Percentiles rank a stretch among this genome's conserved stretches.
phyloP scores from a whole-genome alignment of 805 yeast genomes.

The Cyberlindnera xylosilytica region DNA sequence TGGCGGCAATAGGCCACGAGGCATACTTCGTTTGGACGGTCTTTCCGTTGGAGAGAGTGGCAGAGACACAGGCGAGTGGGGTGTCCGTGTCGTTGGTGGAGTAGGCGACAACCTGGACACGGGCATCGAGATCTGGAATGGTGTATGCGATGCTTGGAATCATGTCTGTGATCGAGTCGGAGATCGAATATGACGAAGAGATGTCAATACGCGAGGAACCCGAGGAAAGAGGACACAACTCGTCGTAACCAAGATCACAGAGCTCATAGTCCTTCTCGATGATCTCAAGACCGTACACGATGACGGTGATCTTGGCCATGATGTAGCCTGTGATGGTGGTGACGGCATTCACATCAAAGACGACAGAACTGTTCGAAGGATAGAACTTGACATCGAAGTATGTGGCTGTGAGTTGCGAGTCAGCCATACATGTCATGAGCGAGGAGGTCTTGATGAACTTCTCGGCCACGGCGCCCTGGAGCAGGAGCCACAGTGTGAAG shows the following conservation, averaged over 20 bases:
- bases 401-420: constrained; percentile 83
- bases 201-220: constrained; percentile 89
- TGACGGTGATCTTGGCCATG: constrained; percentile 58
- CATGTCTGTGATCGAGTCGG: constrained; percentile 38
- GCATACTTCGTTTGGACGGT: constrained; percentile 92
- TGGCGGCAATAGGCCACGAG: constrained; percentile 93
- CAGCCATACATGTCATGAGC: constrained; percentile 85
- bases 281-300: constrained; percentile 77
- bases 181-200: constrained; percentile 43
- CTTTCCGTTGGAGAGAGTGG: constrained; percentile 79
- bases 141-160: constrained; percentile 86
- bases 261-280: constrained; percentile 53
- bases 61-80: constrained; percentile 89
- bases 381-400: constrained; percentile 71
- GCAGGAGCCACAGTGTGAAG: constrained; percentile 11
- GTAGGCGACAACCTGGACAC: constrained; percentile 71
- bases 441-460: constrained; percentile 52
- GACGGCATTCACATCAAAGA: constrained; percentile 69
- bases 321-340: constrained; percentile 73
- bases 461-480: constrained; percentile 9
- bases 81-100: constrained; percentile 41
- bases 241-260: constrained; percentile 56
- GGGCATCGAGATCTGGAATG: constrained; percentile 92
- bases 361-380: constrained; percentile 62
- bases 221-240: constrained; percentile 78